Evolutionary conservation across 192 early-diverging fungal species (phyloP).

Genomic region (Entomortierella chlamydospora): DNA sequence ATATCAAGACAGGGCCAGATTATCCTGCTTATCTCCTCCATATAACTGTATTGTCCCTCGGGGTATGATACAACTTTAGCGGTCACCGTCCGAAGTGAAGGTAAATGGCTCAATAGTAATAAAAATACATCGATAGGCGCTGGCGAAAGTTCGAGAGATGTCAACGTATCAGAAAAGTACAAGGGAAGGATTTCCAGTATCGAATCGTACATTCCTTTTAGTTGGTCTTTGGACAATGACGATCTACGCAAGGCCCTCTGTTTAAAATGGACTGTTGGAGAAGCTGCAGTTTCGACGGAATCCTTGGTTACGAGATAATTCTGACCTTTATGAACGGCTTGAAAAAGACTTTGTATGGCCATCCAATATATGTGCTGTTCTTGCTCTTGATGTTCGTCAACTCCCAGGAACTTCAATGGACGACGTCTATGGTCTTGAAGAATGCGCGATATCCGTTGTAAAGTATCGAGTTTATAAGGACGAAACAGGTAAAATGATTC

Average conservation of each 20-base stretch:
- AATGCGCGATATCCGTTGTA: background rate
- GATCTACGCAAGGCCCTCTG: background rate
- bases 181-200: background rate
- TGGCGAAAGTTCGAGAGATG: background rate
- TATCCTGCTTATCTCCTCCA: background rate
- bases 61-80: background rate
- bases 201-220: background rate
- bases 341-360: background rate
- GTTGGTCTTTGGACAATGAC: background rate
- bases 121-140: background rate
- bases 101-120: background rate
- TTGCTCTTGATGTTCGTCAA: background rate
- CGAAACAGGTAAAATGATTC: background rate
- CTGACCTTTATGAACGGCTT: background rate
- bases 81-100: background rate
- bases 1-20: background rate
- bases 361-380: background rate
- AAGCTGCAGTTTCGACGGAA: background rate
- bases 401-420: background rate
- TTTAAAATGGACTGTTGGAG: background rate
- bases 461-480: background rate
- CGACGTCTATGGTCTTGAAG: background rate
- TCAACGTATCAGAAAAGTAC: background rate
- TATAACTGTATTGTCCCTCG: background rate
- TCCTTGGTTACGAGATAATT: background rate